These are phyloP conservation scores for Pichia sporocuriosa DNA, from an alignment of 805 yeast species.

Conservation along the genomic window DNA sequence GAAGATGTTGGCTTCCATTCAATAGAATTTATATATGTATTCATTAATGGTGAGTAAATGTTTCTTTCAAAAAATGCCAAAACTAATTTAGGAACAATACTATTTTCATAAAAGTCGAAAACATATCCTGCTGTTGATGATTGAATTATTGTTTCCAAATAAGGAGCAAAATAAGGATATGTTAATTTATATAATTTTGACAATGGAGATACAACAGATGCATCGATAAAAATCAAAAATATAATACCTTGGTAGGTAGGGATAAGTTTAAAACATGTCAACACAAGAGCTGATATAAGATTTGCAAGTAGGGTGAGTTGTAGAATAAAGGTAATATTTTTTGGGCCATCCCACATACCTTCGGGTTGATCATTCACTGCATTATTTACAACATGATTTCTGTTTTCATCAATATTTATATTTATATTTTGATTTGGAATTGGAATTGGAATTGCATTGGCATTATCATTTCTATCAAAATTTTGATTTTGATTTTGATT, in stretches of 20 bases:
- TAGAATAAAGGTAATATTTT: constrained; percentile 14
- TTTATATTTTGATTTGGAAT: neutral
- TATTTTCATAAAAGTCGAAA: neutral
- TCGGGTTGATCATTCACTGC: constrained; percentile 6
- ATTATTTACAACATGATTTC: neutral
- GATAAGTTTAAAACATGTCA: constrained; percentile 21
- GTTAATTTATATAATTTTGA: neutral
- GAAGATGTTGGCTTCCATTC: constrained; percentile 20
- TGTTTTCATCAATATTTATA: neutral
- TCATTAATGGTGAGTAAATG: constrained; percentile 8
- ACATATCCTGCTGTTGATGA: neutral
- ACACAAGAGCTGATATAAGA: constrained; percentile 15
- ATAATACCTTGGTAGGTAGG: constrained; percentile 20
- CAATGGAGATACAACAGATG: neutral
- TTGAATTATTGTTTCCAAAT: neutral
- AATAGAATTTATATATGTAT: constrained; percentile 14
- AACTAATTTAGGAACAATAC: constrained; percentile 5
- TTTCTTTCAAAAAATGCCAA: constrained; percentile 5
- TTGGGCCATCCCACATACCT: constrained; percentile 11
- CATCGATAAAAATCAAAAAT: neutral
- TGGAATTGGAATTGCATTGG: neutral
- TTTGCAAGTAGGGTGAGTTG: constrained; percentile 21
- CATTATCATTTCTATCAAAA: neutral
- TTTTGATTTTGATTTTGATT: constrained; percentile 12
- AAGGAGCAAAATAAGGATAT: neutral